Conservation (phyloP, 2,329 filamentous ascomycete genomes). For the Aspergillus luchuensis region DNA sequence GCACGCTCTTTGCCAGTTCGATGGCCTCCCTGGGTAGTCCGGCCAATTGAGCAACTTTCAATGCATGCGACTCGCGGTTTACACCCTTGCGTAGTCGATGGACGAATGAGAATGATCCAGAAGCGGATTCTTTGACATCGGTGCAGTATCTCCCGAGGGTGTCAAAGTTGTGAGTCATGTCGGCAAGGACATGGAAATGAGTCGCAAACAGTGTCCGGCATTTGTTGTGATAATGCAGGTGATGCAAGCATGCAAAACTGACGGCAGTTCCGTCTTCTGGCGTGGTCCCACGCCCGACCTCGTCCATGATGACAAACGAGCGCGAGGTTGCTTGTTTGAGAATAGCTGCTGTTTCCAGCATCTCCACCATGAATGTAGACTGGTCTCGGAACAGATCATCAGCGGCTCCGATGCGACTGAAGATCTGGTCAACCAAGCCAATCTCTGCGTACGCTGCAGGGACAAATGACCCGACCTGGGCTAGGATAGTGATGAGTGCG, state of each 20-base stretch:
- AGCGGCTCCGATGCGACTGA: slow-evolving; percentile 88
- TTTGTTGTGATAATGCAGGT: slow-evolving; percentile 75
- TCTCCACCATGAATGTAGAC: slow-evolving; percentile 99
- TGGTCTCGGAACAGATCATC: slow-evolving; percentile 95
- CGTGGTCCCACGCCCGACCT: slow-evolving; percentile 92
- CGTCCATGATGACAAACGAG: slow-evolving; percentile 97
- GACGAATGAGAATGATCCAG: slow-evolving; percentile 76
- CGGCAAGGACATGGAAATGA: slow-evolving; percentile 84
- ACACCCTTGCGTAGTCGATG: slow-evolving; percentile 80
- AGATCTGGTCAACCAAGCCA: slow-evolving; percentile 93
- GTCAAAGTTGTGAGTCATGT: slow-evolving; percentile 66
- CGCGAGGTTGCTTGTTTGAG: slow-evolving; percentile 78
- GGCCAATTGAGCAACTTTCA: slow-evolving; percentile 90
- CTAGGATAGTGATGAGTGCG: slow-evolving; percentile 88
- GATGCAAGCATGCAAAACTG: slow-evolving; percentile 82
- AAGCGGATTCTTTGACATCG: slow-evolving; percentile 74
- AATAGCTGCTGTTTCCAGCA: slow-evolving; percentile 93
- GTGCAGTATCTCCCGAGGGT: slow-evolving; percentile 80
- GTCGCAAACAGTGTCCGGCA: slow-evolving; percentile 89
- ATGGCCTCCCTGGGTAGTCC: slow-evolving; percentile 76
- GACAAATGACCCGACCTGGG: slow-evolving; percentile 90
- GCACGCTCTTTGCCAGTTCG: slow-evolving; percentile 62
- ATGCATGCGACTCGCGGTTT: slow-evolving; percentile 83
- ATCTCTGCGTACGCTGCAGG: slow-evolving; percentile 84
- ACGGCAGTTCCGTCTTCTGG: slow-evolving; percentile 89